phyloP scores from a whole-genome alignment of 257 asterid species.

The Rubia yunnanensis region DNA sequence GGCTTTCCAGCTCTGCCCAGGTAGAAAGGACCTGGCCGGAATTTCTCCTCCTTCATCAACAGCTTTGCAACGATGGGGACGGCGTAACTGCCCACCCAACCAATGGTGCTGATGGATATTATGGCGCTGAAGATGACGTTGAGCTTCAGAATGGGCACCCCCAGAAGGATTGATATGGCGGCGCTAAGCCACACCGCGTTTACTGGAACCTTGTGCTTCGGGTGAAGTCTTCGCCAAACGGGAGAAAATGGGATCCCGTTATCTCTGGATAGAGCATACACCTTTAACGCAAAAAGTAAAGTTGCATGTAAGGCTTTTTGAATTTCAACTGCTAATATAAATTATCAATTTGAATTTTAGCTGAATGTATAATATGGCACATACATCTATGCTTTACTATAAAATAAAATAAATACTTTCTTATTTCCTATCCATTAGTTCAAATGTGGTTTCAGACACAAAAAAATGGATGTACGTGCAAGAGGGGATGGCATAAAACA shows the following conservation, averaged over 20 bases:
- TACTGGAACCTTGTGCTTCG: constrained; percentile 32
- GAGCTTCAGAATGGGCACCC: constrained; percentile 36
- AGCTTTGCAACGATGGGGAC: constrained; percentile 38
- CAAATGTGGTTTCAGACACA: no score
- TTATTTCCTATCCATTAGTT: no score
- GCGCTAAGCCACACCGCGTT: constrained; percentile 48
- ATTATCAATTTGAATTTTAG: no score
- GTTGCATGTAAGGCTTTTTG: no score
- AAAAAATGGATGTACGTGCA: no score
- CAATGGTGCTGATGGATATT: constrained; percentile 41
- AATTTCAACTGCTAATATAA: no score
- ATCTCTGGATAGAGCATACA: constrained; percentile 42
- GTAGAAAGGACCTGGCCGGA: constrained; percentile 35
- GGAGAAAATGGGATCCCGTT: constrained; percentile 40
- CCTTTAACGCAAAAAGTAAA: constrained; percentile 6
- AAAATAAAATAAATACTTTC: no score
- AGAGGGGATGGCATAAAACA: no score
- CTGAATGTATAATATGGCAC: no score
- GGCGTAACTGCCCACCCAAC: constrained; percentile 43
- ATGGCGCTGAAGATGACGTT: constrained; percentile 39
- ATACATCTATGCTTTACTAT: no score
- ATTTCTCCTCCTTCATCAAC: constrained; percentile 25
- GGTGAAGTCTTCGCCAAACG: constrained; percentile 29
- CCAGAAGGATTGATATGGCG: constrained; percentile 27
- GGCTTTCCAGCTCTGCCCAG: constrained; percentile 33